phyloP scores from a whole-genome alignment of 202 grass and related monocot genomes.

The Eragrostis tef region DNA sequence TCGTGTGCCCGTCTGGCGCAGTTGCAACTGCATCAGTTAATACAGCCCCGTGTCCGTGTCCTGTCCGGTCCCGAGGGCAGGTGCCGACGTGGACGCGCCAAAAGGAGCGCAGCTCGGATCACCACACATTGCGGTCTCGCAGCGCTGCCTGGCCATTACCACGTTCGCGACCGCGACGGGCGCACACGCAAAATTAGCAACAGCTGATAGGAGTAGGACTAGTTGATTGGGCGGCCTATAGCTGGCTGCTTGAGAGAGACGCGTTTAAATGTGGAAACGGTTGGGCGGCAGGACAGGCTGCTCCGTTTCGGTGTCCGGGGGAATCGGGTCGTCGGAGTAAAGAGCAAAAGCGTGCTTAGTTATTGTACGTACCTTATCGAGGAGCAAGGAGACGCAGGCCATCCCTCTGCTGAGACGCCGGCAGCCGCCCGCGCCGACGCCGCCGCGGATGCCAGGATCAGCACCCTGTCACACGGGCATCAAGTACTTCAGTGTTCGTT shows the following conservation, averaged over 20 bases:
- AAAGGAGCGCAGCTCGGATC: not conserved
- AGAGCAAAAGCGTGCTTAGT: not conserved
- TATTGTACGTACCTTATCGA: conserved; percentile 56
- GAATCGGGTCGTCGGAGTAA: not conserved
- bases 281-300: conserved; percentile 6
- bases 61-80: not conserved
- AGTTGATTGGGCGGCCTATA: not conserved
- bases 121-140: not conserved
- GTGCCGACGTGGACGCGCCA: not conserved
- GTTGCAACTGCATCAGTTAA: conserved; percentile 35
- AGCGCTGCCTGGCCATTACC: not conserved
- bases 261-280: conserved; percentile 52
- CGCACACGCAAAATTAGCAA: not conserved
- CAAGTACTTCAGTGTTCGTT: not conserved
- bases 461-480: conserved; percentile 37
- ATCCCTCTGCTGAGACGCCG: conserved; percentile 4
- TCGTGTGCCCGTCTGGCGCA: not conserved
- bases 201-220: not conserved
- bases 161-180: not conserved
- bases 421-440: conserved; percentile 36
- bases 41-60: not conserved
- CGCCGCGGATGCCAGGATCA: conserved; percentile 48
- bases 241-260: not conserved
- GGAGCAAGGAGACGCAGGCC: conserved; percentile 55
- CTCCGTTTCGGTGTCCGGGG: not conserved